Evolutionary conservation across 2,329 filamentous ascomycete species (phyloP).

Genomic region (Clonostachys solani): DNA sequence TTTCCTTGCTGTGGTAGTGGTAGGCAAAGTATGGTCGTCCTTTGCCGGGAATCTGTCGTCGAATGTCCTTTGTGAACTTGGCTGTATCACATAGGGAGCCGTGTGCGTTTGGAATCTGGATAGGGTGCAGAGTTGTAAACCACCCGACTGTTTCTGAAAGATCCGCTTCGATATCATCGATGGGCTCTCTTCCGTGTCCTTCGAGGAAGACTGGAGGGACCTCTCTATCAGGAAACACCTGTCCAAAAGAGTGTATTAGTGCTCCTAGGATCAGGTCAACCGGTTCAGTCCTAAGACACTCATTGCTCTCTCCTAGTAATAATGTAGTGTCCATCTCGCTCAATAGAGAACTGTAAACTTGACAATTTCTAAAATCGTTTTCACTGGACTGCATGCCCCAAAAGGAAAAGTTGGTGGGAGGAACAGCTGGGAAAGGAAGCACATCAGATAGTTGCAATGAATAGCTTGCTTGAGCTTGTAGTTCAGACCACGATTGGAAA

Average conservation of each 20-base stretch:
- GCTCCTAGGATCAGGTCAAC: conserved; percentile 26
- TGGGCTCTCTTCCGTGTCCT: conserved; percentile 26
- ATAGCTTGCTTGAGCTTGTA: conserved; percentile 11
- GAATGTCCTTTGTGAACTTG: conserved; percentile 11
- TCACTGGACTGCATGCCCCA: conserved; percentile 6
- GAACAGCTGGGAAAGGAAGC: conserved; percentile 3
- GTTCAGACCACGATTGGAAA: conserved; percentile 31
- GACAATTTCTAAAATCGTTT: conserved; percentile 5
- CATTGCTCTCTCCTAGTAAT: conserved; percentile 10
- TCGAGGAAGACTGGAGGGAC: conserved; percentile 23
- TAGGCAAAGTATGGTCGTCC: conserved; percentile 31
- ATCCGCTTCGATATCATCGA: conserved; percentile 19
- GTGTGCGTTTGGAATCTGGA: conserved; percentile 9
- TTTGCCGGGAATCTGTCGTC: conserved; percentile 22
- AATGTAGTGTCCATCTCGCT: conserved; percentile 8
- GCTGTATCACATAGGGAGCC: conserved; percentile 8
- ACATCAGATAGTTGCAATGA: conserved; percentile 1
- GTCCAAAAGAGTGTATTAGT: conserved; percentile 16
- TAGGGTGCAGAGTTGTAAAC: conserved; percentile 28
- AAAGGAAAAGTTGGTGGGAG: conserved; percentile 9
- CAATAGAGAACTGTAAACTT: conserved; percentile 2
- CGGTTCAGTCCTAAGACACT: conserved; percentile 19
- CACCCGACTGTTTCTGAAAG: conserved; percentile 29
- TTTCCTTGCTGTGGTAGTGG: conserved; percentile 4
- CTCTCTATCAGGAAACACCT: conserved; percentile 17